A percentile compares a stretch with the other conserved stretches of the same genome.
phyloP scores from a whole-genome alignment of 1,139 yeast genomes.

The Sugiyamaella neomexicana region DNA sequence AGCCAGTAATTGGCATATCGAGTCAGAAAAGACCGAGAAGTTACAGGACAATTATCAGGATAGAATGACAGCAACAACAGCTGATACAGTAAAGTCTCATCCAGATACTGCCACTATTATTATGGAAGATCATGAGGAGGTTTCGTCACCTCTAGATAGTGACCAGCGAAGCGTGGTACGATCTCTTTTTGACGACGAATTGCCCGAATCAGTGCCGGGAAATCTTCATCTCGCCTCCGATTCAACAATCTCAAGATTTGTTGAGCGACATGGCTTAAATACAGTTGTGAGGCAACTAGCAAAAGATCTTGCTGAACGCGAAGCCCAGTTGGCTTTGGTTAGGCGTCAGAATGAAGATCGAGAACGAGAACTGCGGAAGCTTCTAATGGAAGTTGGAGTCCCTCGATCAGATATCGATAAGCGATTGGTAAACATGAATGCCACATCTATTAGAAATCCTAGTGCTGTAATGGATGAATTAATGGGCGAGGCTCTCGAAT shows the following conservation, averaged over 20 bases:
- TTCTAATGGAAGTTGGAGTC: conserved; percentile 50
- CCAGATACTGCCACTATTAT: neutral
- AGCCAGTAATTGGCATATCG: neutral
- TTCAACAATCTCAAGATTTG: conserved; percentile 41
- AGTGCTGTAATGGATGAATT: conserved; percentile 34
- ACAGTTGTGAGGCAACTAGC: conserved; percentile 51
- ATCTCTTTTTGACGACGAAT: conserved; percentile 31
- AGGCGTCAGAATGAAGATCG: conserved; percentile 47
- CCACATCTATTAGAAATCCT: conserved; percentile 33
- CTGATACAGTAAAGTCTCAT: neutral
- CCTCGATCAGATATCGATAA: conserved; percentile 49
- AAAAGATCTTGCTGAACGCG: conserved; percentile 51
- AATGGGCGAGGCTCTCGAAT: conserved; percentile 38
- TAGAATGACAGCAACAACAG: neutral
- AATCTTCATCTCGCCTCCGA: conserved; percentile 43
- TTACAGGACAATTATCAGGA: neutral
- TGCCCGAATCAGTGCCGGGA: conserved; percentile 40
- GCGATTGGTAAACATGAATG: conserved; percentile 36
- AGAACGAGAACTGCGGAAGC: conserved; percentile 47
- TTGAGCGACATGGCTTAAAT: conserved; percentile 47
- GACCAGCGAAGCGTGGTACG: conserved; percentile 18
- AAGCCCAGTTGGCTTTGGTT: conserved; percentile 48
- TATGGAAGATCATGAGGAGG: conserved; percentile 2
- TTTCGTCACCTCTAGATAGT: conserved; percentile 1
- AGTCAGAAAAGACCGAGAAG: neutral